phyloP scores from a whole-genome alignment of 441 rosid genomes.

The Cnidoscolus chayamansa region DNA sequence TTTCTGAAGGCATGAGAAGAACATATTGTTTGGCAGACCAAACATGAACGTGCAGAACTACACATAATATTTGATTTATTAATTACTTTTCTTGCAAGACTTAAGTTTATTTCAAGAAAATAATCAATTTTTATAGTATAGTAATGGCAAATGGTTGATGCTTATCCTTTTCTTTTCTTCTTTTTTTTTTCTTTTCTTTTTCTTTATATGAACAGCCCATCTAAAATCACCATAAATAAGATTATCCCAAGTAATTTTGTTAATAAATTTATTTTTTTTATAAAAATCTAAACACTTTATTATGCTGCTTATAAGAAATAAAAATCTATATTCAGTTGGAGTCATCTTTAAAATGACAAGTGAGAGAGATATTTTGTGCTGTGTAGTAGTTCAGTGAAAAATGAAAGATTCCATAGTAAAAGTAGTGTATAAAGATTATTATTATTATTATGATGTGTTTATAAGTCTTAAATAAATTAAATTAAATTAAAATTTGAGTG shows the following conservation, averaged over 20 bases:
- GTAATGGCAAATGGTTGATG: slow-evolving; percentile 2
- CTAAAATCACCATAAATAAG: neutral
- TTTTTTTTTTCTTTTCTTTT: neutral
- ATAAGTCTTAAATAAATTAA: too few species aligned
- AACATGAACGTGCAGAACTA: slow-evolving; percentile 30
- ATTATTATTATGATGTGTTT: too few species aligned
- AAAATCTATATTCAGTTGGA: too few species aligned
- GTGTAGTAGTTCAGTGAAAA: too few species aligned
- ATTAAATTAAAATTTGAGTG: too few species aligned
- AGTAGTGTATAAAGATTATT: too few species aligned
- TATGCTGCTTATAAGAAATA: too few species aligned
- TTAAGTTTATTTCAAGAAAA: slow-evolving; percentile 12
- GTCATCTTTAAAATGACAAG: too few species aligned
- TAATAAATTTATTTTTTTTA: too few species aligned
- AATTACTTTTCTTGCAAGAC: slow-evolving; percentile 41
- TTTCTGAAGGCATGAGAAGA: slow-evolving; percentile 12
- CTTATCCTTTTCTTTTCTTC: neutral
- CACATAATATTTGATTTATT: slow-evolving; percentile 18
- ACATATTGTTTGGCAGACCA: slow-evolving; percentile 28
- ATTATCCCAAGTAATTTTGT: neutral
- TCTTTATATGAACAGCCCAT: neutral
- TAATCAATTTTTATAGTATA: neutral
- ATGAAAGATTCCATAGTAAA: too few species aligned
- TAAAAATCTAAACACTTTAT: too few species aligned
- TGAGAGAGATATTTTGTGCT: too few species aligned